phyloP scores from a whole-genome alignment of 1,139 yeast species.

The Petasospora rhodanensis region DNA sequence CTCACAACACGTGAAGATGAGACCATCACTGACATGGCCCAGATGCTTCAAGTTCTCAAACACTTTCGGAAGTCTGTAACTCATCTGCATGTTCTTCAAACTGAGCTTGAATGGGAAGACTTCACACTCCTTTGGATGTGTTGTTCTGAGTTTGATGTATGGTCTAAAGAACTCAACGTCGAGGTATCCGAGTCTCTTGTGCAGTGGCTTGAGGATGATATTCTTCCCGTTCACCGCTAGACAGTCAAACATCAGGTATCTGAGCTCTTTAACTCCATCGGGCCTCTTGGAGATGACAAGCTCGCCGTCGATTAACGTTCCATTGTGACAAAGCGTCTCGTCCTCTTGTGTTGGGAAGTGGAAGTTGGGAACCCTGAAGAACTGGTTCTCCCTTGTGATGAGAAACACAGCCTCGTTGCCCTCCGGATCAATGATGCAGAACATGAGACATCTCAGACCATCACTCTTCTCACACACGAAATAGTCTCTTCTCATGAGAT shows the following conservation, averaged over 20 bases:
- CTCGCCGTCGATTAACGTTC: constrained; percentile 92
- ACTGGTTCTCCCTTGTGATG: constrained; percentile 86
- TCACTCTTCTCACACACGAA: constrained; percentile 96
- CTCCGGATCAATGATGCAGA: constrained; percentile 66
- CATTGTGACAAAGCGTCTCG: constrained; percentile 65
- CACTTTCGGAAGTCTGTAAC: constrained; percentile 77
- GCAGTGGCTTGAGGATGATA: constrained; percentile 64
- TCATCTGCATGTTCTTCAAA: constrained; percentile 81
- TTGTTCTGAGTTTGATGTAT: constrained; percentile 60
- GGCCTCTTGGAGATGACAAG: constrained; percentile 55
- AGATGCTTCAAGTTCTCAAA: constrained; percentile 66
- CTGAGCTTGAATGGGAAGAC: constrained; percentile 83
- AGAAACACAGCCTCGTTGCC: constrained; percentile 73
- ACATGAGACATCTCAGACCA: constrained; percentile 77
- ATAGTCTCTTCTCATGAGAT: constrained; percentile 61
- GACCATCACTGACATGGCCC: constrained; percentile 90
- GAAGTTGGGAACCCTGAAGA: constrained; percentile 71
- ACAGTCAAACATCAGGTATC: constrained; percentile 89
- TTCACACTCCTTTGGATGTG: constrained; percentile 67
- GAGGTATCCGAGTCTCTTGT: constrained; percentile 81
- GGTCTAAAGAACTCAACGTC: constrained; percentile 83
- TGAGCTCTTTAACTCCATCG: constrained; percentile 54
- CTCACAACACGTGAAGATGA: constrained; percentile 87
- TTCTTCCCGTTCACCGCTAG: constrained; percentile 74
- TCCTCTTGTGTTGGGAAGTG: constrained; percentile 70